A percentile compares a stretch with the other conserved stretches of the same genome.
Conservation (phyloP, 2,329 filamentous ascomycete genomes). For the Colletotrichum salicis region DNA sequence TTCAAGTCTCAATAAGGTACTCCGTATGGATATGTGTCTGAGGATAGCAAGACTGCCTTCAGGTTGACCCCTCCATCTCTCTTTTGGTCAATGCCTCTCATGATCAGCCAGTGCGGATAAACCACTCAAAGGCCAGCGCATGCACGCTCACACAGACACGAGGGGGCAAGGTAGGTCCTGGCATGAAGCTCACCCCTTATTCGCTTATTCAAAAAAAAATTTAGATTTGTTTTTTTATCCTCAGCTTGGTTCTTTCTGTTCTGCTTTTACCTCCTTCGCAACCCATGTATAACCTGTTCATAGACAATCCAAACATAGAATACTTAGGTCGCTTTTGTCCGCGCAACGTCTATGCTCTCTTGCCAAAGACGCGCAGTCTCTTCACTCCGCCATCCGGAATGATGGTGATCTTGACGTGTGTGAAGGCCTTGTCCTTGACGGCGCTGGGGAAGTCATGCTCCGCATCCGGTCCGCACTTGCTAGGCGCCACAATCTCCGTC, state of each 20-base stretch:
- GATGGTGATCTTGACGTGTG: constrained; percentile 90
- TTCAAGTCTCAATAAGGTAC: too few relatives aligned
- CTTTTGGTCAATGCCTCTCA: neutral
- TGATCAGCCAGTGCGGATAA: neutral
- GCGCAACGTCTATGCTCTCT: constrained; percentile 49
- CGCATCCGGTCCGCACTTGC: constrained; percentile 76
- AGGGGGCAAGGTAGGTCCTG: neutral
- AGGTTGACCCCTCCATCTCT: neutral
- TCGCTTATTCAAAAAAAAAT: too few relatives aligned
- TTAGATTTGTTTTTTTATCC: neutral
- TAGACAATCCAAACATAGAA: neutral
- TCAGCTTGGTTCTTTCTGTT: neutral
- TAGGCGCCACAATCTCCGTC: constrained; percentile 72
- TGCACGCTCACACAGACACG: neutral
- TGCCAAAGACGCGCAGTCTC: constrained; percentile 81
- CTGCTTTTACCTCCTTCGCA: neutral
- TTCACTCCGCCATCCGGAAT: constrained; percentile 95
- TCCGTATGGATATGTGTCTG: neutral
- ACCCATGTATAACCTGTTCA: neutral
- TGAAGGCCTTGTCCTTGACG: constrained; percentile 70
- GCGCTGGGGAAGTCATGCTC: constrained; percentile 74
- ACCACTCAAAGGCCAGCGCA: neutral
- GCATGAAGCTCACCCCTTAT: neutral
- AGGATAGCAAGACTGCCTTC: neutral
- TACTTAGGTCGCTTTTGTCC: neutral